These are phyloP conservation scores for Gossypium davidsonii DNA, from an alignment of 441 rosid species.

Conservation along the genomic window DNA sequence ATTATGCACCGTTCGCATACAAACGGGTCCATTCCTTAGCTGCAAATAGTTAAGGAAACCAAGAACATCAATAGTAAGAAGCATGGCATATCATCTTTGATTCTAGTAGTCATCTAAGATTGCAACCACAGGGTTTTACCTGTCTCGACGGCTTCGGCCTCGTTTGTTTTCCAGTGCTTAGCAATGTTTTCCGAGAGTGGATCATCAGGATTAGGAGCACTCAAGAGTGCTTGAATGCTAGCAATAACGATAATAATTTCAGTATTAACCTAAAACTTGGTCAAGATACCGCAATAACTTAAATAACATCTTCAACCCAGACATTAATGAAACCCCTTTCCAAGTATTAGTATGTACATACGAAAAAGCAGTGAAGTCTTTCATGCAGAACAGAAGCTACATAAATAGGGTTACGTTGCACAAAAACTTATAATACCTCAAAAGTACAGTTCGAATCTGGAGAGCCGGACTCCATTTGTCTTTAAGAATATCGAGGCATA, in stretches of 20 bases:
- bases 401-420: too few species aligned
- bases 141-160: conserved; percentile 67
- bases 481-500: conserved; percentile 94
- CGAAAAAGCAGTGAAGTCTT: too few species aligned
- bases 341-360: too few species aligned
- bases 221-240: conserved; percentile 94
- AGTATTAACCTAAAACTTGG: not conserved
- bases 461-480: conserved; percentile 99
- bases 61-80: not conserved
- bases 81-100: not conserved
- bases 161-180: conserved; percentile 95
- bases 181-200: conserved; percentile 98
- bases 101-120: not conserved
- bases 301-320: not conserved
- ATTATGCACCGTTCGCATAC: conserved; percentile 86
- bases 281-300: not conserved
- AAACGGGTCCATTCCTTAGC: conserved; percentile 98
- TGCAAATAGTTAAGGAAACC: conserved; percentile 32
- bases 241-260: not conserved
- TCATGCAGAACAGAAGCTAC: too few species aligned
- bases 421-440: conserved; percentile 49
- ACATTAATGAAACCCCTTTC: too few species aligned
- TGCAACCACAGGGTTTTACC: conserved; percentile 11
- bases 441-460: conserved; percentile 90
- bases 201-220: conserved; percentile 99